phyloP scores from a whole-genome alignment of 73 alveolate species.

The Uronychia binucleata region DNA sequence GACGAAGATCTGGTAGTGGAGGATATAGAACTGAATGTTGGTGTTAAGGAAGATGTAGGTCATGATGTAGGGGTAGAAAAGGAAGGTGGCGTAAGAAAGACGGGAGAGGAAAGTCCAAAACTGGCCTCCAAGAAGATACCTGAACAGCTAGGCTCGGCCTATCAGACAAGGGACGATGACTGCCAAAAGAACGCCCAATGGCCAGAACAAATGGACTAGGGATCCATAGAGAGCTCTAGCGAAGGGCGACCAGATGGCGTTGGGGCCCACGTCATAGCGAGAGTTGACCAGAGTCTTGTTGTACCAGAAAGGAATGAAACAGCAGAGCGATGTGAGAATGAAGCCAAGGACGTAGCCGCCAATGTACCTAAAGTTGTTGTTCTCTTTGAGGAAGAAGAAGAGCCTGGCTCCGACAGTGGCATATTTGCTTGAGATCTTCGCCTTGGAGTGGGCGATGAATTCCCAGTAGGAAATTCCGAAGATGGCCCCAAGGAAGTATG shows the following conservation, averaged over 20 bases:
- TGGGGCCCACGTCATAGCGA: neutral
- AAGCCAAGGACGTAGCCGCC: neutral
- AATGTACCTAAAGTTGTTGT: neutral
- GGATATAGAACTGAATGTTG: neutral
- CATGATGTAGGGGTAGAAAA: constrained; percentile 11
- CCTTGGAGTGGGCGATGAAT: neutral
- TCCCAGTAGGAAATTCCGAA: neutral
- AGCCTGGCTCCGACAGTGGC: neutral
- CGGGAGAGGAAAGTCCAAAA: constrained; percentile 30
- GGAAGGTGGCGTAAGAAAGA: constrained; percentile 20
- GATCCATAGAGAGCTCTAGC: constrained; percentile 27
- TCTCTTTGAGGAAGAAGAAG: neutral
- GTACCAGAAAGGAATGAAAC: neutral
- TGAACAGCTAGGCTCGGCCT: constrained; percentile 27
- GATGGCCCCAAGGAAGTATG: neutral
- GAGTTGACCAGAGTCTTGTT: neutral
- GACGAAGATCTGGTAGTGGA: neutral
- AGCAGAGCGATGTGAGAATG: neutral
- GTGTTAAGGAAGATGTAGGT: neutral
- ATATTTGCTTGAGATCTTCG: neutral
- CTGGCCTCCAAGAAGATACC: constrained; percentile 47
- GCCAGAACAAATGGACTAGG: constrained; percentile 17
- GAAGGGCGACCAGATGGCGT: neutral
- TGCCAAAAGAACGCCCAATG: constrained; percentile 17
- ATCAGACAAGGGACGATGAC: constrained; percentile 38